Conservation (phyloP, 176 grass and related monocot genomes). For the Musa schizocarpa region DNA sequence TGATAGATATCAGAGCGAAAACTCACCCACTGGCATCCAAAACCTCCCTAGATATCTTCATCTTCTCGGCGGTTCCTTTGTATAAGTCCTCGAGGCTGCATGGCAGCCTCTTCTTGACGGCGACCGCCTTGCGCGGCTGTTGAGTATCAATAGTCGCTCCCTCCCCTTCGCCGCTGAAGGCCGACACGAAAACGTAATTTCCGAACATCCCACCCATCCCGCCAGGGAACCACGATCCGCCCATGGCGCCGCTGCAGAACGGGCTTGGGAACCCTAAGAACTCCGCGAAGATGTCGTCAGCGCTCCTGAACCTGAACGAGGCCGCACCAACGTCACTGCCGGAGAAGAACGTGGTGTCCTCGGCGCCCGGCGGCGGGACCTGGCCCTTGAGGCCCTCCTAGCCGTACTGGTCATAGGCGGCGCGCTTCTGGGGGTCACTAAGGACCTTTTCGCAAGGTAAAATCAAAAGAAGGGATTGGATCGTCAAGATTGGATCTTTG, state of each 20-base stretch:
- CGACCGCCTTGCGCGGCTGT: constrained; percentile 26
- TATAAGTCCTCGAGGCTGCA: constrained; percentile 37
- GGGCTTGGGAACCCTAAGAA: constrained; percentile 66
- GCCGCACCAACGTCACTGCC: no score
- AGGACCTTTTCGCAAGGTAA: constrained; percentile 48
- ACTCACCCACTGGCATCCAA: constrained; percentile 54
- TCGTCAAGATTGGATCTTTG: no score
- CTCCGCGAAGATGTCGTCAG: constrained; percentile 75
- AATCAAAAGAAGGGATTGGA: not conserved
- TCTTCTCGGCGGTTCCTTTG: constrained; percentile 82
- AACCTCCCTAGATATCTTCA: constrained; percentile 91
- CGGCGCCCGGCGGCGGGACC: constrained; percentile 42
- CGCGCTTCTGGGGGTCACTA: constrained; percentile 80
- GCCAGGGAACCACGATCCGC: constrained; percentile 43
- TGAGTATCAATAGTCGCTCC: constrained; percentile 29
- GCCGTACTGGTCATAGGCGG: constrained; percentile 78
- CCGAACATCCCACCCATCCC: constrained; percentile 27
- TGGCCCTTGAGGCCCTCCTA: constrained; percentile 82
- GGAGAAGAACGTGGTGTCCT: constrained; percentile 33
- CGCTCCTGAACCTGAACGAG: no score
- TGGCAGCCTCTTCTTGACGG: no score
- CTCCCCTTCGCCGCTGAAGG: constrained; percentile 23
- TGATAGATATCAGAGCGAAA: constrained; percentile 1
- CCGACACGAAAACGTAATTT: constrained; percentile 38
- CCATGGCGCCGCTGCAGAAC: constrained; percentile 35